Conservation (phyloP, 208 protist species). For the Naegleria lovaniensis region DNA sequence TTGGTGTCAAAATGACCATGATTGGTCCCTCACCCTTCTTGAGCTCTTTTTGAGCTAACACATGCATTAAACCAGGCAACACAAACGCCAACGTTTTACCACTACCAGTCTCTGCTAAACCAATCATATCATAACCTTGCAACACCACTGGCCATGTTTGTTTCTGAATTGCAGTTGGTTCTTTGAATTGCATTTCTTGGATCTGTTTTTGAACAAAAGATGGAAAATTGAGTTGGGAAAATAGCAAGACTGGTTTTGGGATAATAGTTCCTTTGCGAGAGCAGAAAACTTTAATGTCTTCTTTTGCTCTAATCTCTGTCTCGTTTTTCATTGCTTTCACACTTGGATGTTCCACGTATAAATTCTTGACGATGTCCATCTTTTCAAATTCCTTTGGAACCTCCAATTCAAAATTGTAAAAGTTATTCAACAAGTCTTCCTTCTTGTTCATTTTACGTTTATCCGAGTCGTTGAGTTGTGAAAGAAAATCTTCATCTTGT, state of each 20-base stretch:
- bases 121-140: conserved; percentile 64
- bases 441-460: neutral
- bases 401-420: neutral
- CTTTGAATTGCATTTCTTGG: conserved; percentile 27
- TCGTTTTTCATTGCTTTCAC: neutral
- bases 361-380: neutral
- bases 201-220: conserved; percentile 37
- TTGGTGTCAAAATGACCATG: conserved; percentile 72
- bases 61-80: conserved; percentile 74
- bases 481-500: neutral
- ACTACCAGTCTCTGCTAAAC: conserved; percentile 79
- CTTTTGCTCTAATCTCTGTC: neutral
- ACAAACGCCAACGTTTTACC: conserved; percentile 87
- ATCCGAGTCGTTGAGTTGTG: neutral
- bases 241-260: neutral
- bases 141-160: conserved; percentile 63
- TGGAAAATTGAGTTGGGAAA: conserved; percentile 38
- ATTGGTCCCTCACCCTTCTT: conserved; percentile 75
- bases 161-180: conserved; percentile 53
- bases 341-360: neutral
- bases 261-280: neutral
- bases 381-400: neutral
- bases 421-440: neutral
- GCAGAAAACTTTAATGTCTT: neutral
- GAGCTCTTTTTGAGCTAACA: conserved; percentile 71